Evolutionary conservation across 1,284 basidiomycete genomes (phyloP), one percentile per base, ranked within the genome.

Genomic region (Cryptococcus wingfieldii): DNA sequence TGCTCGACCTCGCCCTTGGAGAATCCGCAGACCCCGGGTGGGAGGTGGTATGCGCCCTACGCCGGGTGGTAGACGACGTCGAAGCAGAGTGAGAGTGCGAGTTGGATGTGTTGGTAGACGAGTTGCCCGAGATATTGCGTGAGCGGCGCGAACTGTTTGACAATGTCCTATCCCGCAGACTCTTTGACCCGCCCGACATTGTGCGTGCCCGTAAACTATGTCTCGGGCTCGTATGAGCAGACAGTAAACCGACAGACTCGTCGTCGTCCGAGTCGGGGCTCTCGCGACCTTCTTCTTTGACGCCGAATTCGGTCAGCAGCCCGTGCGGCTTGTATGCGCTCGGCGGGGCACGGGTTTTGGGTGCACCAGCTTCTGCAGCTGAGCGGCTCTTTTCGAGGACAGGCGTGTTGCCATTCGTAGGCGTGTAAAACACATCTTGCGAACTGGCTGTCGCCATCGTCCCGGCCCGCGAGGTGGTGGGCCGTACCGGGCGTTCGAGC

Each of bases 391-490:
- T 53, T n/a, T 55, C 54, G 34, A 38, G 46, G 8, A 27, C 42
- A 2, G 60, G 57, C 10, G 60, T 56, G 25, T 59, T 62, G 0
- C 60, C 55, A 31, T 42, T 31, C 14, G 34, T 39, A 0, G 60
- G 60, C 18, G 60, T 62, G 39, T 59, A 62, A 47, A 62, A 59
- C 3, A 62, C 14, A 34, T 62, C 60, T 4, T 47, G 39, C 2
- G 10, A 57, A 62, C 10, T 41, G 49, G 5, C 45, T 44, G 31
- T 23, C 23, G 23, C 23, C 23, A 3, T 10, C 13, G 56, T 58
- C n/a, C 52, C 46, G 0, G 46, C 46, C 27, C 50, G 13, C 10
- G 53, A 55, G 5, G 50, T 25, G 2, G 57, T 47, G 1, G 56
- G 55, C 5, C 42, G 50, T 18, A 41, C 23, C 38, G 31, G 31